Evolutionary conservation across 2,329 filamentous ascomycete species (phyloP), one percentile per base, ranked within the genome.

Genomic region (Sclerotinia trifoliorum): DNA sequence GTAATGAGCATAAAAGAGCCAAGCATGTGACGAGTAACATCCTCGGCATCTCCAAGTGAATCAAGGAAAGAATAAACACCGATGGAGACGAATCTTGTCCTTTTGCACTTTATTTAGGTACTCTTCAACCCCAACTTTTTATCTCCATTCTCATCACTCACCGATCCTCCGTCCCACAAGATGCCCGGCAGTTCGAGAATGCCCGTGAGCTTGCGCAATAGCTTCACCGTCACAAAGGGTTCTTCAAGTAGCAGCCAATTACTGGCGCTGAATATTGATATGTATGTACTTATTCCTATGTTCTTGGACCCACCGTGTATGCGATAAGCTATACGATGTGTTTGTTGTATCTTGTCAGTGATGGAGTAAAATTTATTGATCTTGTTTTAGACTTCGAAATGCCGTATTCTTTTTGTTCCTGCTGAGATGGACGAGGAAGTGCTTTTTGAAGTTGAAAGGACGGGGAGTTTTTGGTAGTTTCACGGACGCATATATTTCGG

Each of bases 371-470:
- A 4, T 42, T 51, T 66, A n/a, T 57, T 48, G 52, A 65, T 29
- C 24, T 32, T 52, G 2, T 17, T n/a, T 54, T 72, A 94, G 92
- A 70, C 77, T 97, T 70, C 91, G 92, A 66, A 96, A 97, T 78
- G 83, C 97, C 69, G 83, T 98, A 75, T 96, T 98, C 79, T 84
- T 94, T 77, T 86, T 96, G 74, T 97, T 98, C 81, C 79, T 97
- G 70, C 82, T 96, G 60, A 90, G 94, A 77, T 91, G 93, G 84
- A 86, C 90, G 44, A 91, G 93, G 73, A 91, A 90, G 76, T 85
- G 87, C 39, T 90, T 92, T 78, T 90, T 93, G 81, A 92, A 95
- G 77, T 85, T 98, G 73, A 92, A 91, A 76, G 95, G 95, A 73
- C 93, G 95, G 78, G 95, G 95, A 73, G 79, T 95, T 75, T 80